Base-by-base conservation (phyloP, 768 basidiomycete species). In the Tubosaeta sp. region DNA sequence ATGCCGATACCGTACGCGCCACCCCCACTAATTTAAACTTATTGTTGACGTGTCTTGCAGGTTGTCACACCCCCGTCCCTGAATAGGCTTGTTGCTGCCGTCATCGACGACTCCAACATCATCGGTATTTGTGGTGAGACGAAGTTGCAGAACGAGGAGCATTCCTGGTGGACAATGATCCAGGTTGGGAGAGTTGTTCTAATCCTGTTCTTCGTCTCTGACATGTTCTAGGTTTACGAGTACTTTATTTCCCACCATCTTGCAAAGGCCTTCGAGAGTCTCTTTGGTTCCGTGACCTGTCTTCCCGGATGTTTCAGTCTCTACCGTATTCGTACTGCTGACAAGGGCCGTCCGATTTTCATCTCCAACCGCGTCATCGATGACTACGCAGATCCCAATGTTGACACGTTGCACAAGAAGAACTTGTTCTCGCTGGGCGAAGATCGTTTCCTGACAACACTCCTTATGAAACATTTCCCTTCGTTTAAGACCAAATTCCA, bases 151-250 rank as follows among this genome's bases (percentile, higher is more conserved):
- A 86, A 86, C 60, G 83, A 84, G 59, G 80, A 83, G 43, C 73
- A 76, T 27, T 86, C 84, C 25, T 83, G 86, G 76, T 88, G 86
- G 74, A 88, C 86, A 10, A 86, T 86, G 84, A 85, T 86, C 53
- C 86, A 86, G 73, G 81, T 78, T 32, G 53, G 71, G 27, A 2
- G 22, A 10, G 17, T 22, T 13, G 5, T 35, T 10, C 50, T 10
- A 12, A 2, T 29, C 16, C 22, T 22, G 37, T 35, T 27, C 11
- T 31, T 27, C 34, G 19, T 16, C 25, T 47, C 56, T 60, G 41
- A 59, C 35, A 42, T 12, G 1, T 39, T 48, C 16, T 53, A 82
- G 78, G 82, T 85, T 17, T 83, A 84, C 72, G 81, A 84, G 61
- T 85, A 85, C 67, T 85, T 82, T 66, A 80, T 84, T 51, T 84